phyloP scores from a whole-genome alignment of 2,329 filamentous ascomycete genomes.

The Clarireedia paspali region DNA sequence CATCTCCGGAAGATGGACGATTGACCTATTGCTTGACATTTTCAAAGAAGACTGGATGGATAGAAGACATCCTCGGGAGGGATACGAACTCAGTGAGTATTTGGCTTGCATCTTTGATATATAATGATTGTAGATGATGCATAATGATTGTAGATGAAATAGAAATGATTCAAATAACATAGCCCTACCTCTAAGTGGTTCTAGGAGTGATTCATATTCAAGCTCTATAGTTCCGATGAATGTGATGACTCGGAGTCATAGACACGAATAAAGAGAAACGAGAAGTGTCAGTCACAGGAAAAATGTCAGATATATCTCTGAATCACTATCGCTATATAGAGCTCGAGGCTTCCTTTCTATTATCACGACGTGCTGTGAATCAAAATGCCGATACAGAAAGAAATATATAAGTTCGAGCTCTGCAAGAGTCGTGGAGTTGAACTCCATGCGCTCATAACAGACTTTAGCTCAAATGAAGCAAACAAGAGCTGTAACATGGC shows the following conservation, averaged over 20 bases:
- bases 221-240: neutral
- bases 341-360: no score
- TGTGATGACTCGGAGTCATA: neutral
- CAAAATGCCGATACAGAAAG: neutral
- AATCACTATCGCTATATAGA: neutral
- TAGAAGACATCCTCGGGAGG: neutral
- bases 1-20: neutral
- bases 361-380: neutral
- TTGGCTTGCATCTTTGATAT: no score
- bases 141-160: no score
- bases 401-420: neutral
- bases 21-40: neutral
- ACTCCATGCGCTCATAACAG: slow-evolving; percentile 1
- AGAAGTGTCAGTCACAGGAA: neutral
- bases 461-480: neutral
- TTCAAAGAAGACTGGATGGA: neutral
- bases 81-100: no score
- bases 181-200: no score
- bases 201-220: no score
- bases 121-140: no score
- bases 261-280: no score
- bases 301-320: neutral
- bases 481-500: neutral
- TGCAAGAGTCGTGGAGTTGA: slow-evolving; percentile 2
- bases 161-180: no score